Evolutionary conservation across 331 rosid genomes (phyloP), one percentile per base, ranked within the genome.

Genomic region (Ulmus americana): DNA sequence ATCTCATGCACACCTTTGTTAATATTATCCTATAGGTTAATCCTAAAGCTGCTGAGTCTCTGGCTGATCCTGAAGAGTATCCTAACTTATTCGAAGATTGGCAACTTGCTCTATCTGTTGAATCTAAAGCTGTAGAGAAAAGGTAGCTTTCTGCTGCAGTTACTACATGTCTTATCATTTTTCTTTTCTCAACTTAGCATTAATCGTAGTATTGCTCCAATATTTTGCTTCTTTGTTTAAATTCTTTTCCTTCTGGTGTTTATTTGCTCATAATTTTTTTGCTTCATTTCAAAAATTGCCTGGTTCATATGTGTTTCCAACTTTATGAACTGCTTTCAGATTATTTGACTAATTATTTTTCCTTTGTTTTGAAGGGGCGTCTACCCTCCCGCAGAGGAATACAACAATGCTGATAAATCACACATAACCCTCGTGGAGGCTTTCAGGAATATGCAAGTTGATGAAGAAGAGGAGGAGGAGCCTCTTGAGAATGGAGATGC

Each of bases 11-110:
- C 35, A 28, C 45, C 41, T 46, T 28, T 28, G 35, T 45, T 18
- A 28, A 20, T 42, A 45, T 10, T 5, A 47, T 52, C 64, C 40
- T 56, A 48, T 69, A 94, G 99, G 96, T 90, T 74, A 94, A 82
- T 82, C 81, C 96, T 7, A 94, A 90, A 78, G 99, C 99, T 44
- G 99, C 99, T 1, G 97, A 90, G 64, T 85, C 97, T 64, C 82
- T 94, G 84, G 99, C 97, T 74, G 95, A 90, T 83, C 99, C 99
- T 28, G 96, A 84, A 78, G 95, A 94, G 84, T 94, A 94, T 83
- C 85, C 99, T 59, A 94, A 94, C 77, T 68, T 94, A 79, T 94
- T 94, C 15, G 96, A 90, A 40, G 96, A 90, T 77, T 94, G 97
- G 97, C 99, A 90, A 84, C 77, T 94, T 74, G 96, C 96, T 28